Base-by-base conservation (phyloP, 1,139 yeast genomes). In the Blastobotrys buckinghamii region DNA sequence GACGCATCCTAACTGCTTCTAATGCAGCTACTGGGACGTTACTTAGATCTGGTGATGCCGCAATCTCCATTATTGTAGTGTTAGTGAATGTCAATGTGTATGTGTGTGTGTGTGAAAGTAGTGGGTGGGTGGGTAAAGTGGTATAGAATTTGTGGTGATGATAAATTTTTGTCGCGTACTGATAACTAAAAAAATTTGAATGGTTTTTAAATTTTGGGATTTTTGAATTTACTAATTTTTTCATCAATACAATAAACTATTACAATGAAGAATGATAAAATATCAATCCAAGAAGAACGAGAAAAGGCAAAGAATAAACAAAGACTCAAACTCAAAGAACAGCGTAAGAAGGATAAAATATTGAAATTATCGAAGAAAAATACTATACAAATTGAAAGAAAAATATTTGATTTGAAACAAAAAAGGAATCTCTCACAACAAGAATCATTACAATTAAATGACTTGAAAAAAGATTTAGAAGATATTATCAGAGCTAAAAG, bases 11-110 rank as follows among this genome's bases (percentile, higher is more conserved):
- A 6, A 82, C 67, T 1, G 82, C 75, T 55, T 82, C 88, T 8
- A 82, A 66, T 0, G 82, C 77, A 39, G 76, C 78, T 0, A 79
- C 73, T 0, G 86, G 86, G 1, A 81, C 77, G 2, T 75, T 77
- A 26, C 71, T 39, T 19, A 42, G 34, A 34, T 47, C 44, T 12
- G 45, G 50, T 32, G 19, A 15, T 30, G 16, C 26, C n/a, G 35
- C 42, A 32, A 39, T 19, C 22, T 17, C n/a, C 22, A 13, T 36
- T 15, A 7, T 36, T 36, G 6, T 33, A n/a, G n/a, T n/a, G n/a
- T n/a, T n/a, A n/a, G 12, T 30, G 33, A n/a, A 12, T 30, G 33
- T 30, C n/a, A 30, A n/a, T 30, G 33, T 30, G 12, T 12, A n/a
- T 13, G 26, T 33, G 12, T 15, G 46, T 36, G 9, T 10, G 15